A percentile compares a stretch with the other conserved stretches of the same genome.
phyloP scores from a whole-genome alignment of 345 rosid species.

The Eucalyptus coolabah region DNA sequence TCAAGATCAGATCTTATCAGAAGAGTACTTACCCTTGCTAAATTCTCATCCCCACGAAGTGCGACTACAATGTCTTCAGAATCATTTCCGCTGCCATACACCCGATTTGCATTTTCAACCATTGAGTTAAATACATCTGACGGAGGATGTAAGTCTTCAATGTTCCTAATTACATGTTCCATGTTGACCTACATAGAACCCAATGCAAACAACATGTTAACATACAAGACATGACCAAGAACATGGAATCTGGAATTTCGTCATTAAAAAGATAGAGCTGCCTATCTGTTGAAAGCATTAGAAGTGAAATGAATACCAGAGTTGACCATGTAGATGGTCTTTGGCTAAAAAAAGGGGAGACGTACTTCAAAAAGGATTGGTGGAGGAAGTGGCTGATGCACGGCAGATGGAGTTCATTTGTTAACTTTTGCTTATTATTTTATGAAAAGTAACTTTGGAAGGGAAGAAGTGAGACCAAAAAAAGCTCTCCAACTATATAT shows the following conservation, averaged over 20 bases:
- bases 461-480: background rate
- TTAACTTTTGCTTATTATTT: background rate
- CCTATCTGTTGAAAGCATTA: background rate
- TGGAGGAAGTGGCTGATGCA: background rate
- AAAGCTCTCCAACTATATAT: background rate
- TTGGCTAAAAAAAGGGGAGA: background rate
- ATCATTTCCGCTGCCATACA: conserved; percentile 8
- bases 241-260: background rate
- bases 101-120: conserved; percentile 37
- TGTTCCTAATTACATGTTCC: conserved; percentile 34
- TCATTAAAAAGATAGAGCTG: background rate
- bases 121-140: conserved; percentile 47
- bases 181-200: conserved; percentile 24
- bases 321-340: background rate
- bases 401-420: background rate
- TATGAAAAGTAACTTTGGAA: background rate
- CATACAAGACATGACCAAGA: background rate
- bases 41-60: conserved; percentile 42
- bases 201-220: background rate
- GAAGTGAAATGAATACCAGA: background rate
- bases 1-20: background rate
- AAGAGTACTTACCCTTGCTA: conserved; percentile 37
- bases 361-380: background rate
- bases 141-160: conserved; percentile 40
- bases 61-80: conserved; percentile 34